Conservation (phyloP, 768 basidiomycete genomes). For the Boletus sp. region DNA sequence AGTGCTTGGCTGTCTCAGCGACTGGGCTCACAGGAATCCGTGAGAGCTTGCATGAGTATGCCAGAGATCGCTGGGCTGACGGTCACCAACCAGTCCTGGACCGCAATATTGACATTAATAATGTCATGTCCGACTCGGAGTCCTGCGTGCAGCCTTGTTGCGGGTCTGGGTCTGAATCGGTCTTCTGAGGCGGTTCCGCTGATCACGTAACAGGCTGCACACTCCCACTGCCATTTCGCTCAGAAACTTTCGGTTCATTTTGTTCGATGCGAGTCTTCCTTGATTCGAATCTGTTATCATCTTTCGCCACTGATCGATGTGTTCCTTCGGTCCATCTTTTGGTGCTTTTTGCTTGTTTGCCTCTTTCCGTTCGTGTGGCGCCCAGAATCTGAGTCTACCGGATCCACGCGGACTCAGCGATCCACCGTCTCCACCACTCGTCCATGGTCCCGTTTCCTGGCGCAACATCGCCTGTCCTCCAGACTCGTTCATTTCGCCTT, state of each 20-base stretch:
- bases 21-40: neutral
- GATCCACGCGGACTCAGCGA: slow-evolving; percentile 29
- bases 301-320: slow-evolving; percentile 15
- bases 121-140: neutral
- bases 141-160: neutral
- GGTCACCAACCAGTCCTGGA: neutral
- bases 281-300: slow-evolving; percentile 15
- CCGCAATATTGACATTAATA: neutral
- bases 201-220: slow-evolving; percentile 31
- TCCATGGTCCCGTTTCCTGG: slow-evolving; percentile 1
- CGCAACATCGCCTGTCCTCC: slow-evolving; percentile 6
- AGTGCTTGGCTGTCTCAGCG: neutral
- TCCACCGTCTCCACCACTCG: slow-evolving; percentile 7
- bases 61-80: neutral
- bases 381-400: slow-evolving; percentile 18
- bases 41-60: slow-evolving; percentile 1
- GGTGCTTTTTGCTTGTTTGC: slow-evolving; percentile 10
- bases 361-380: slow-evolving; percentile 15
- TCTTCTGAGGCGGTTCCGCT: slow-evolving; percentile 22
- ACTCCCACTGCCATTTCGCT: slow-evolving; percentile 18
- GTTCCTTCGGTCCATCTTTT: slow-evolving; percentile 9
- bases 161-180: slow-evolving; percentile 12
- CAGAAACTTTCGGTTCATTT: slow-evolving; percentile 16
- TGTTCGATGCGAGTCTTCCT: slow-evolving; percentile 16
- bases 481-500: slow-evolving; percentile 11